Evolutionary conservation across 208 protist species (phyloP).

Genomic region (Naegleria lovaniensis): DNA sequence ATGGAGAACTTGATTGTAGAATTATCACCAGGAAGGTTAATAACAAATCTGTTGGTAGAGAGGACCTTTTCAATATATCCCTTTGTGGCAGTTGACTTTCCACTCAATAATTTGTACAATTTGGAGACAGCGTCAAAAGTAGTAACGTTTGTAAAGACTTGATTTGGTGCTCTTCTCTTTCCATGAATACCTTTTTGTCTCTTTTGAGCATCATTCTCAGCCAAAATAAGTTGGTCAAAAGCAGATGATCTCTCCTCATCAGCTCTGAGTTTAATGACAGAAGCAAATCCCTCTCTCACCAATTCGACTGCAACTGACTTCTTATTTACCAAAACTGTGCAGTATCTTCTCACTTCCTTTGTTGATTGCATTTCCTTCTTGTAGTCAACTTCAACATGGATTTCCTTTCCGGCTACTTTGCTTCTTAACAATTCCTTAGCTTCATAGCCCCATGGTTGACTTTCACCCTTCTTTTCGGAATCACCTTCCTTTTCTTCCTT

Average conservation of each 20-base stretch:
- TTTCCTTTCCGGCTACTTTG: constrained; percentile 20
- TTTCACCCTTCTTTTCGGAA: background rate
- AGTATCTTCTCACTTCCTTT: background rate
- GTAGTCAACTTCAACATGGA: constrained; percentile 29
- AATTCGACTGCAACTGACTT: constrained; percentile 10
- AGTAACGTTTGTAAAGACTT: background rate
- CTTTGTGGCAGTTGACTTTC: constrained; percentile 6
- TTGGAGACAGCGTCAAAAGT: background rate
- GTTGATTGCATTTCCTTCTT: background rate
- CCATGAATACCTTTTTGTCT: constrained; percentile 5
- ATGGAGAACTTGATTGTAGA: constrained; percentile 47
- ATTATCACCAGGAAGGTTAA: constrained; percentile 51
- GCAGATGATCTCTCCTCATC: background rate
- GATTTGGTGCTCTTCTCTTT: background rate
- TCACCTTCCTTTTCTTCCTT: background rate
- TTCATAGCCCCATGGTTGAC: constrained; percentile 2
- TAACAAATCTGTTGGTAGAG: constrained; percentile 46
- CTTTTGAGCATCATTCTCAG: background rate
- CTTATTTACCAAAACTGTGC: background rate
- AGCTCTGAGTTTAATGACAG: background rate
- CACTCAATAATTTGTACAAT: constrained; percentile 32
- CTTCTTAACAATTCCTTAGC: constrained; percentile 30
- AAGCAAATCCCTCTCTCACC: background rate
- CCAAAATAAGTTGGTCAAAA: background rate
- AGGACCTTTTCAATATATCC: constrained; percentile 51